These are phyloP conservation scores for Austroboletus niveus DNA, from an alignment of 1,284 basidiomycete species.

Conservation along the genomic window DNA sequence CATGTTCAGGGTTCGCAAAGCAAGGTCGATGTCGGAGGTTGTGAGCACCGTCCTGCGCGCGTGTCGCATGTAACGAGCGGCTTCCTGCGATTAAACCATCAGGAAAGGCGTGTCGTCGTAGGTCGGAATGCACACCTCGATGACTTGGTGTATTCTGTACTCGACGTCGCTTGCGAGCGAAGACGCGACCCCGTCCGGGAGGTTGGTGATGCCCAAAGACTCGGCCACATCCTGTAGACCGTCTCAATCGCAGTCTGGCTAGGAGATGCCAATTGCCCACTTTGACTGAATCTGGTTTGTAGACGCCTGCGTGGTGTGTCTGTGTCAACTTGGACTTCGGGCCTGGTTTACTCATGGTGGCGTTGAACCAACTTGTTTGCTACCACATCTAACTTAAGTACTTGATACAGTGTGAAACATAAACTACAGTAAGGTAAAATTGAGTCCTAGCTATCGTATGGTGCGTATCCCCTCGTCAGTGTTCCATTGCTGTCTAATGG, in stretches of 20 bases:
- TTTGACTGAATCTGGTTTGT: conserved; percentile 65
- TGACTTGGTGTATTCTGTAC: conserved; percentile 91
- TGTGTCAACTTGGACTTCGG: conserved; percentile 43
- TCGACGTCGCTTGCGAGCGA: conserved; percentile 95
- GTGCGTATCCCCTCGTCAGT: too few relatives aligned
- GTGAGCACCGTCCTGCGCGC: conserved; percentile 84
- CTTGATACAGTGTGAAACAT: too few relatives aligned
- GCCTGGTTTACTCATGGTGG: conserved; percentile 47
- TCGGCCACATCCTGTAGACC: conserved; percentile 84
- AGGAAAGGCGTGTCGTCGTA: not conserved
- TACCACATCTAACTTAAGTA: too few relatives aligned
- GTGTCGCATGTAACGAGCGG: conserved; percentile 95
- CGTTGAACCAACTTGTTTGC: not conserved
- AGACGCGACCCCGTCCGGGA: conserved; percentile 81
- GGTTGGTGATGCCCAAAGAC: conserved; percentile 75
- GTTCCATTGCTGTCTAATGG: too few relatives aligned
- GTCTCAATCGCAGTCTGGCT: conserved; percentile 19
- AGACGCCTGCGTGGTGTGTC: conserved; percentile 56
- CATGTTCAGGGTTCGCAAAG: conserved; percentile 90
- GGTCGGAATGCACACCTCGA: conserved; percentile 61
- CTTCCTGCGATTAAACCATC: conserved; percentile 60
- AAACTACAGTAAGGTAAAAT: too few relatives aligned
- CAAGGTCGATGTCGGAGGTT: conserved; percentile 90
- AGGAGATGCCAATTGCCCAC: conserved; percentile 34
- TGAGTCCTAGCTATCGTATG: too few relatives aligned